Evolutionary conservation across 2,329 filamentous ascomycete species (phyloP), one percentile per base, ranked within the genome.

Genomic region (Paraphaeosphaeria sporulosa): DNA sequence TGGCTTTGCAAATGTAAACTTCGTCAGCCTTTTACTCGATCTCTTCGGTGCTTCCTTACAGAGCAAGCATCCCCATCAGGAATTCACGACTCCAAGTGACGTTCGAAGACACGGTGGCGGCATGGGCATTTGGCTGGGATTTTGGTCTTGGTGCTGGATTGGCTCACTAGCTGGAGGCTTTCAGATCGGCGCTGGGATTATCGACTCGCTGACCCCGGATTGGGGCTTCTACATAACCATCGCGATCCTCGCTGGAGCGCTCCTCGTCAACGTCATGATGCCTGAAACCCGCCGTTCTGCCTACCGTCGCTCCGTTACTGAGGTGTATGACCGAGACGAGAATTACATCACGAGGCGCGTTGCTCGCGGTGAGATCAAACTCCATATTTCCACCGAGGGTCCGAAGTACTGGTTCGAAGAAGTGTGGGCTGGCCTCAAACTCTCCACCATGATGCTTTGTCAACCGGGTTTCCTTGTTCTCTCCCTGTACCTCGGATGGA

Each of bases 171-270:
- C 87, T 0, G 72, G 92, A 40, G 91, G 91, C 0, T 94, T 93
- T 70, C 79, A 91, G 59, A 81, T 91, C 42, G 91, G 91, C 3
- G 90, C 90, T 12, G 79, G 84, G 40, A 86, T 93, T 66, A 92
- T 93, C 67, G 86, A 89, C 64, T 48, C 36, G 4, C 75, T 88
- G 36, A 83, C 85, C 55, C 90, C 91, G 1, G 85, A 86, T 1
- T 93, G 89, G 90, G 91, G 91, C 0, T 91, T 94, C 74, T 93
- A 92, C 73, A 79, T 92, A 71, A 87, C 88, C 60, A 88, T 92
- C 60, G 84, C 90, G 30, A 79, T 93, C 40, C 83, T 91, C 48
- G 87, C 87, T 2, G 76, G 84, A 27, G 87, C 90, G 7, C 79
- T 93, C 15, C 69, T 92, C 3, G 80, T 94, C 47, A 92, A 93